phyloP scores from a whole-genome alignment of 2,329 filamentous ascomycete genomes.

The Sporothrix mexicana region DNA sequence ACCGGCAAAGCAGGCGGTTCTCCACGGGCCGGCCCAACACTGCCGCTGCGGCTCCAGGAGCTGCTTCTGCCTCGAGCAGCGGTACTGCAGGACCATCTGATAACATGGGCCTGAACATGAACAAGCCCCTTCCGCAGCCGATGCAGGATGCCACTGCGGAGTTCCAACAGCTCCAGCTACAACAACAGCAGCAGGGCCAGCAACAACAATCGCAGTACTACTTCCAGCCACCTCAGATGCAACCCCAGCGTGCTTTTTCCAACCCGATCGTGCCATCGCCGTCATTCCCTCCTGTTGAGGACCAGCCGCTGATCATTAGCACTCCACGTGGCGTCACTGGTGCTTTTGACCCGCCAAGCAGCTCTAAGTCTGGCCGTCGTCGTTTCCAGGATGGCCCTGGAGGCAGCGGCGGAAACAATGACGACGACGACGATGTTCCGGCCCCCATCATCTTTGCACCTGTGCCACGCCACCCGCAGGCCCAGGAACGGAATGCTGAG shows the following conservation, averaged over 20 bases:
- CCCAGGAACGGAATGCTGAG: slow-evolving; percentile 44
- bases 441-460: slow-evolving; percentile 57
- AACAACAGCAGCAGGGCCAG: slow-evolving; percentile 33
- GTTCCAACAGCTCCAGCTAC: slow-evolving; percentile 34
- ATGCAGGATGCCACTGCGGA: slow-evolving; percentile 35
- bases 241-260: slow-evolving; percentile 33
- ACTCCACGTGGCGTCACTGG: slow-evolving; percentile 62
- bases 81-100: not conserved
- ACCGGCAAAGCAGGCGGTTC: slow-evolving; percentile 37
- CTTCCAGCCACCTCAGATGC: slow-evolving; percentile 21
- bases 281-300: slow-evolving; percentile 44
- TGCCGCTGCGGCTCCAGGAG: not conserved
- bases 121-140: slow-evolving; percentile 31
- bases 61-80: not conserved
- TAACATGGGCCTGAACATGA: slow-evolving; percentile 25
- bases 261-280: slow-evolving; percentile 37
- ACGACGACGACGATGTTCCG: slow-evolving; percentile 35
- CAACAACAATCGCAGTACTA: slow-evolving; percentile 29
- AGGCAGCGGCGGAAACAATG: not conserved
- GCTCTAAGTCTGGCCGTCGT: slow-evolving; percentile 36
- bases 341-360: slow-evolving; percentile 55
- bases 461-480: slow-evolving; percentile 57
- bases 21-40: slow-evolving; percentile 25
- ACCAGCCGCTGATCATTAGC: slow-evolving; percentile 66
- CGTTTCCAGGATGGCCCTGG: not conserved